Percentiles rank a stretch among this genome's conserved stretches.
phyloP scores from a whole-genome alignment of 768 basidiomycete genomes.

The Suillus ampliporus region DNA sequence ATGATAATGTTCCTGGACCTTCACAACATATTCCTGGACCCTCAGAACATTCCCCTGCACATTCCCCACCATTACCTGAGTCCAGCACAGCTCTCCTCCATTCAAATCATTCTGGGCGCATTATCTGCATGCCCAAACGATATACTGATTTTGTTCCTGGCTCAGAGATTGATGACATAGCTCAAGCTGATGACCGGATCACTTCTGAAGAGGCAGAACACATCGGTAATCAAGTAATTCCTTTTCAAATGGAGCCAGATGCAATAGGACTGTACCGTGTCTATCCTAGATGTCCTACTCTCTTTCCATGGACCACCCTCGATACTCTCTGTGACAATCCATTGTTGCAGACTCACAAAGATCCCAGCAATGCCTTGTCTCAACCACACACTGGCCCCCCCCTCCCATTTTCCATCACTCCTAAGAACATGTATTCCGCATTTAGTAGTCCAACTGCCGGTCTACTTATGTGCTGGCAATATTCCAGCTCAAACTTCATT shows the following conservation, averaged over 20 bases:
- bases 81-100: background rate
- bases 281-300: slow-evolving; percentile 9
- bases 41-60: too few relatives aligned
- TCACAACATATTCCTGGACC: too few relatives aligned
- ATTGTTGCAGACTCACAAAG: background rate
- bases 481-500: slow-evolving; percentile 34
- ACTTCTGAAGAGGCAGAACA: background rate
- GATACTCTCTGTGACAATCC: background rate
- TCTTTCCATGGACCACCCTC: background rate
- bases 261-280: slow-evolving; percentile 11
- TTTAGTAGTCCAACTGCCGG: slow-evolving; percentile 31
- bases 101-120: background rate
- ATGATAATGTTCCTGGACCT: too few relatives aligned
- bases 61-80: background rate
- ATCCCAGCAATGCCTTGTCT: background rate
- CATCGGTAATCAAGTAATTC: background rate
- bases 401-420: background rate
- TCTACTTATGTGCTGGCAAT: slow-evolving; percentile 39
- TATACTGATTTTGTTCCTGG: slow-evolving; percentile 12
- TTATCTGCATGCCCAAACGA: slow-evolving; percentile 3
- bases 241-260: background rate
- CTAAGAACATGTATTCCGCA: slow-evolving; percentile 9
- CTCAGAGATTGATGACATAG: background rate
- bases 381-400: background rate
- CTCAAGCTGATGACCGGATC: background rate